phyloP scores from a whole-genome alignment of 257 asterid genomes.

The Eucommia ulmoides region DNA sequence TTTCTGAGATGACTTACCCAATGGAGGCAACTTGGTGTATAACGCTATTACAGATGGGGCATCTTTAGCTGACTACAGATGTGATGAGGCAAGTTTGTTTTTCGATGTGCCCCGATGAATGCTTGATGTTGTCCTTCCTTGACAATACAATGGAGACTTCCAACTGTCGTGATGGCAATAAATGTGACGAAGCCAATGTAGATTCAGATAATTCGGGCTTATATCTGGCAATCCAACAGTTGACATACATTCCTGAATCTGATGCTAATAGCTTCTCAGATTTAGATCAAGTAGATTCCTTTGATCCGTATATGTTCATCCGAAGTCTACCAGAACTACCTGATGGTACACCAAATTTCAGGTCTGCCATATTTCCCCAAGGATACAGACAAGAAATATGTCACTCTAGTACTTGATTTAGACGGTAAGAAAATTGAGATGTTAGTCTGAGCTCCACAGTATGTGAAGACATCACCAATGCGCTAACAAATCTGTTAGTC shows the following conservation, averaged over 20 bases:
- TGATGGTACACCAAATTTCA: constrained; percentile 26
- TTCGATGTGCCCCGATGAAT: constrained; percentile 52
- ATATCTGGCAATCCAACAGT: constrained; percentile 57
- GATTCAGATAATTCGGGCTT: constrained; percentile 52
- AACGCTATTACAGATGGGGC: constrained; percentile 32
- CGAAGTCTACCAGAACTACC: constrained; percentile 55
- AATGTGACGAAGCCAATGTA: constrained; percentile 25
- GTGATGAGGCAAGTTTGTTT: constrained; percentile 53
- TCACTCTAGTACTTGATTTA: constrained; percentile 81
- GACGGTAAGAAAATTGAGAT: constrained; percentile 49
- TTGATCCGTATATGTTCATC: constrained; percentile 83
- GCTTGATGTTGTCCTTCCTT: constrained; percentile 42
- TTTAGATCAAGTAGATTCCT: constrained; percentile 52
- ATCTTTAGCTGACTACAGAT: constrained; percentile 48
- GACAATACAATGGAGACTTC: constrained; percentile 44
- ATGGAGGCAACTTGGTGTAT: constrained; percentile 28
- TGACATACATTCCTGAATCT: constrained; percentile 48
- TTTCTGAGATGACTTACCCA: constrained; percentile 60
- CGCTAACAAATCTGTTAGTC: no score
- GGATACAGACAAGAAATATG: constrained; percentile 34
- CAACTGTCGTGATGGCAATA: constrained; percentile 25
- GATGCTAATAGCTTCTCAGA: constrained; percentile 29
- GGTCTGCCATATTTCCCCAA: constrained; percentile 27
- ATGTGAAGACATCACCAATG: no score
- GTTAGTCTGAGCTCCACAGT: no score